Evolutionary conservation across 2,329 filamentous ascomycete genomes (phyloP).

Genomic region (Sordariomycetes sp.): DNA sequence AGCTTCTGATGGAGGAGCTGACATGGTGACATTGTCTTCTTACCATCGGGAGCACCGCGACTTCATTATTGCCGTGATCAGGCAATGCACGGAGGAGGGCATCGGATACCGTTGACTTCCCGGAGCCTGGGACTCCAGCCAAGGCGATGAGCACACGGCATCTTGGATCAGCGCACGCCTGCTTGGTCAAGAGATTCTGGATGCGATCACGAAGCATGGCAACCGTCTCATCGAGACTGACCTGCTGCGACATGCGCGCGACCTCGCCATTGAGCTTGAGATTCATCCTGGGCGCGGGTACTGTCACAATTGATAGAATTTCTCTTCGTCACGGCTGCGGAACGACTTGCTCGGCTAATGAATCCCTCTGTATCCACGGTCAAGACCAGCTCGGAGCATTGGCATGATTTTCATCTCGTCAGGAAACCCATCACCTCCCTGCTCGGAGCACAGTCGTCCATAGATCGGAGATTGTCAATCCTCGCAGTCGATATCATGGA

Average conservation of each 20-base stretch:
- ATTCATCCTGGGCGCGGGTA: too few species aligned
- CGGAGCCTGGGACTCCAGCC: constrained; percentile 3
- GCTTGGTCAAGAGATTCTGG: not conserved
- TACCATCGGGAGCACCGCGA: constrained; percentile 16
- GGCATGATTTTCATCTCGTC: not conserved
- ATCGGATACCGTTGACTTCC: constrained; percentile 2
- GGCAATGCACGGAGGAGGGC: constrained; percentile 11
- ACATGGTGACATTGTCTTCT: not conserved
- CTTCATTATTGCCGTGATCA: constrained; percentile 7
- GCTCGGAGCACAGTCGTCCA: constrained; percentile 1
- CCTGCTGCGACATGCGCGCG: too few species aligned
- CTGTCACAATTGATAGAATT: too few species aligned
- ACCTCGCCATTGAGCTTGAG: too few species aligned
- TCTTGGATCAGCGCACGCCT: not conserved
- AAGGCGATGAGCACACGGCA: constrained; percentile 2
- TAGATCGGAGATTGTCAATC: not conserved
- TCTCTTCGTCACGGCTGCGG: too few species aligned
- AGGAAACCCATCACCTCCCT: too few species aligned
- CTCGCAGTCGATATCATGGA: not conserved
- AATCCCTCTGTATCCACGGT: not conserved
- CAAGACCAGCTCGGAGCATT: not conserved
- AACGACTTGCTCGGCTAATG: too few species aligned
- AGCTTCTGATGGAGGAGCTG: not conserved
- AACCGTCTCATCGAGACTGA: not conserved
- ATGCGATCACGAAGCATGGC: constrained; percentile 1